Base-by-base conservation (phyloP, 2,329 filamentous ascomycete species). In the Phyllosticta capitalensis region DNA sequence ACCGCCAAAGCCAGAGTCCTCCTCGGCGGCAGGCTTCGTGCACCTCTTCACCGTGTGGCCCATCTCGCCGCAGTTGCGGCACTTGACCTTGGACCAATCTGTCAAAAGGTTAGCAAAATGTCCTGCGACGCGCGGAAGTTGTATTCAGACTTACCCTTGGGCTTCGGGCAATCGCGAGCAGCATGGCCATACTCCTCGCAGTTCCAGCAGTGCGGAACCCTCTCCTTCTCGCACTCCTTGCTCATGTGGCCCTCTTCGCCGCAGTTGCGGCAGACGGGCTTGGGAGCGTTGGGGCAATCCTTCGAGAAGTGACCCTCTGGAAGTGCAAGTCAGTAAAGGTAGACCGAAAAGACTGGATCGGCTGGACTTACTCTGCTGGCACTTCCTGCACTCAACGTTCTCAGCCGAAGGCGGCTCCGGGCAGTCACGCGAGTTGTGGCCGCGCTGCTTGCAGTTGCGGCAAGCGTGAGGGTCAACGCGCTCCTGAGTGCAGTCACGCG, bases 341-440 rank as follows among this genome's bases (percentile, higher is more conserved):
- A n/a, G 14, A 20, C 50, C 22, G 28, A 54, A 22, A 54, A 12
- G 38, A 57, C 28, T 20, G 12, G 38, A 9, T 10, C 9, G 12
- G 10, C 9, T 14, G 12, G 24, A 3, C 64, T 60, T 73, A 85
- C 83, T 82, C 72, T 84, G 76, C 49, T 78, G 76, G 67, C 85
- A 88, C 70, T 83, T 86, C 65, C 81, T 82, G 69, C 85, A 89
- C 68, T 87, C 83, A 1, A 87, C 79, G 56, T 80, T 79, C 26
- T 79, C 81, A 33, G 73, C 72, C 26, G 83, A 79, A 45, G 72
- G 72, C 52, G 74, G 75, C 61, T 60, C 58, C 52, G 72, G 66
- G 62, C 76, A 75, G 26, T 77, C 74, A 61, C 68, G 70, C 22
- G 71, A 63, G 22, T 60, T 67, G 51, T 69, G 68, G 9, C 69